Evolutionary conservation across 768 basidiomycete species (phyloP).

Genomic region (Tulasnella sp.): DNA sequence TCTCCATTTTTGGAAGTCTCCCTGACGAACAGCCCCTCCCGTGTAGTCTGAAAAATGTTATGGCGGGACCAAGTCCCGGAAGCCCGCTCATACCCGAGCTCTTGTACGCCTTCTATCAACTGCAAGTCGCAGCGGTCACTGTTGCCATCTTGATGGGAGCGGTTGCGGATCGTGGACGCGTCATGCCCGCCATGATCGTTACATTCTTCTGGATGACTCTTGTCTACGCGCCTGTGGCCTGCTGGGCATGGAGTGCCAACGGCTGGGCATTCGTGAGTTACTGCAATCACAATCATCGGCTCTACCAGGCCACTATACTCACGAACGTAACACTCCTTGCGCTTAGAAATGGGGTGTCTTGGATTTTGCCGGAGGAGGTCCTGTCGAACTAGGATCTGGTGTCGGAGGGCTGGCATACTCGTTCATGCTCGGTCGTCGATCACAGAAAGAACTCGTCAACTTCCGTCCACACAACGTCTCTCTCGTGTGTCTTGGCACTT

Average conservation of each 20-base stretch:
- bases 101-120: constrained; percentile 77
- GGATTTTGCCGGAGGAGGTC: constrained; percentile 83
- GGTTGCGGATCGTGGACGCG: constrained; percentile 75
- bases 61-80: constrained; percentile 61
- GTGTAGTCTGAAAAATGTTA: constrained; percentile 51
- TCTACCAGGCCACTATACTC: neutral
- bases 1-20: neutral
- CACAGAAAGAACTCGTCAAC: constrained; percentile 57
- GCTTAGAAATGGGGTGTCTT: constrained; percentile 46
- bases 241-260: constrained; percentile 67
- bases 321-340: neutral
- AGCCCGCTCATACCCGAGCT: constrained; percentile 72
- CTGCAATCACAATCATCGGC: no score
- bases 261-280: constrained; percentile 74
- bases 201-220: constrained; percentile 77
- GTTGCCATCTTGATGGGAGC: constrained; percentile 50
- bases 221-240: constrained; percentile 77
- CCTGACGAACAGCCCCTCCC: neutral
- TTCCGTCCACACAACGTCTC: constrained; percentile 86
- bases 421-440: constrained; percentile 74
- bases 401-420: constrained; percentile 77
- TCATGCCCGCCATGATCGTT: constrained; percentile 71
- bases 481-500: constrained; percentile 71
- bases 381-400: constrained; percentile 81
- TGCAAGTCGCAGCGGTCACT: constrained; percentile 81